Evolutionary conservation across 768 basidiomycete species (phyloP), one percentile per base, ranked within the genome.

Genomic region (Kwoniella bestiolae): DNA sequence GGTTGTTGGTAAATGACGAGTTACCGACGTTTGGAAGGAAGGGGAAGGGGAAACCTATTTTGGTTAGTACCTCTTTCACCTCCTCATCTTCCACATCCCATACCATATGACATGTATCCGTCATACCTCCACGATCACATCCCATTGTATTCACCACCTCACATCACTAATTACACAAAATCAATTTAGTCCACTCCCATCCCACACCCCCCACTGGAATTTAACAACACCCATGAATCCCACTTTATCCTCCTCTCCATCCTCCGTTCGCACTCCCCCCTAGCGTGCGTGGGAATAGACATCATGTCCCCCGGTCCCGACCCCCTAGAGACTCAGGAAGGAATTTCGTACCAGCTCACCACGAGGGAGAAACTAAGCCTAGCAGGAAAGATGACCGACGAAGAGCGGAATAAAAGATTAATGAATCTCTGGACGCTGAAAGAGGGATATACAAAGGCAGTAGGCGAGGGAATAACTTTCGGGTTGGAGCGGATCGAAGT

Each of bases 381-480:
- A 8, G 53, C 65, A 1, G 28, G 60, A 12, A 51, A 49, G 3
- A 63, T 66, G 3, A 66, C 53, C 0, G 16, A 47, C 14, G n/a
- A 61, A 5, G 41, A 71, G 26, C 67, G 71, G 16, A 53, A 63
- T 4, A 47, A 44, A 56, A 25, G 35, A 23, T 25, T 77, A 12
- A 69, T 71, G 16, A 58, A 51, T 3, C 47, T 75, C 3, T 77
- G 76, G 76, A 66, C 76, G 6, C 11, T 72, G 35, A 77, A 77
- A 51, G 76, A 77, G 41, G 67, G 66, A 1, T 77, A 55, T 35
- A 72, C 71, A 5, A 77, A 77, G 67, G 76, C 76, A 8, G 52
- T 74, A 11, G 76, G 76, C 1, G 68, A 73, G 35, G 76, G 76
- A 5, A 63, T 77, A 14, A 68, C 60, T 1, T 77, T 74, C 52